These are phyloP conservation scores for Echium plantagineum DNA, from an alignment of 257 asterid genomes.

Conservation along the genomic window DNA sequence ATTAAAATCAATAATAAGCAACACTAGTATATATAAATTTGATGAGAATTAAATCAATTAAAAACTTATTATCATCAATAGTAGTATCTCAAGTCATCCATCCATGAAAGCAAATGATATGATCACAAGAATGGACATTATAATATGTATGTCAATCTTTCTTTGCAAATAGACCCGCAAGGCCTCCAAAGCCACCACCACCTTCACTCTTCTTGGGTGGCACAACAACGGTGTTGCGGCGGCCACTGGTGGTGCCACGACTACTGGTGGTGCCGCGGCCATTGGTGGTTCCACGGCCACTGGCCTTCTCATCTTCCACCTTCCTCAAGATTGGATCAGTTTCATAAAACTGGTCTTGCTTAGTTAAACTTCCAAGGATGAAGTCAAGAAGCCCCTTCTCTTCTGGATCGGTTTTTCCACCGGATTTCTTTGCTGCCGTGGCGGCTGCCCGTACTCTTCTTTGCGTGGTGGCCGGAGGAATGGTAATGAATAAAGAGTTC, in stretches of 20 bases:
- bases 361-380: conserved; percentile 41
- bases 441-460: conserved; percentile 52
- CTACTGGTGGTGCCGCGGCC: conserved; percentile 25
- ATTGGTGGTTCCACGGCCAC: conserved; percentile 26
- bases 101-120: too few relatives aligned
- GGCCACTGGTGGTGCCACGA: conserved; percentile 14
- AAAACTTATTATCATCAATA: too few relatives aligned
- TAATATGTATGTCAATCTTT: conserved; percentile 17
- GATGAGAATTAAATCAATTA: too few relatives aligned
- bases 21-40: too few relatives aligned
- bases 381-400: conserved; percentile 70
- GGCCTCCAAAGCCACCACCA: conserved; percentile 32
- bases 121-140: too few relatives aligned
- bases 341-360: conserved; percentile 79
- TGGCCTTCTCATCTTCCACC: conserved; percentile 37
- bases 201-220: conserved; percentile 40
- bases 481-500: conserved; percentile 31
- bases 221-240: conserved; percentile 26
- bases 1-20: too few relatives aligned
- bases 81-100: too few relatives aligned
- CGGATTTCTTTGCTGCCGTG: conserved; percentile 52
- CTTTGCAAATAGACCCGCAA: conserved; percentile 61
- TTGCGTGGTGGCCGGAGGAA: conserved; percentile 41
- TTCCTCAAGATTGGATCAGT: conserved; percentile 72
- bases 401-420: conserved; percentile 38